Conservation (phyloP, 495 filamentous ascomycete species). For the Hypomontagnella monticulosa region DNA sequence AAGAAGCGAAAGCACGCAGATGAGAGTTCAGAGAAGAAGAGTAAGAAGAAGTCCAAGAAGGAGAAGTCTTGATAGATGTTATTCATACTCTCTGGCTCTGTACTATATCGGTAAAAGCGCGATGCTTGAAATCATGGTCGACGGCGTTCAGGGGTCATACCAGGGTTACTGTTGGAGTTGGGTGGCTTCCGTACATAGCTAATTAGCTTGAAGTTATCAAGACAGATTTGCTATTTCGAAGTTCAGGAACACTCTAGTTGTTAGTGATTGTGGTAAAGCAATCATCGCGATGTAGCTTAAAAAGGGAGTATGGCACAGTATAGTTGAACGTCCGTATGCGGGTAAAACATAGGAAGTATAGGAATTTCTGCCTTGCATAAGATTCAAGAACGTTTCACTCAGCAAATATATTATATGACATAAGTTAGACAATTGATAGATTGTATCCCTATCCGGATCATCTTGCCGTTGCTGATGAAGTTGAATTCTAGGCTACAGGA, state of each 20-base stretch:
- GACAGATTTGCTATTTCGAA: conserved; percentile 13
- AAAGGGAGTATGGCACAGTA: no score
- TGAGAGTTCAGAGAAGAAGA: conserved; percentile 56
- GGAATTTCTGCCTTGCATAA: no score
- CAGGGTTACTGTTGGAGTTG: conserved; percentile 46
- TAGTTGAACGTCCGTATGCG: no score
- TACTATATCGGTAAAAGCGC: conserved; percentile 44
- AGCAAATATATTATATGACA: no score
- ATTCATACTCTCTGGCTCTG: conserved; percentile 39
- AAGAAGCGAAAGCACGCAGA: conserved; percentile 50
- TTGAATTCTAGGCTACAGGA: no score
- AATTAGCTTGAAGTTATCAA: conserved; percentile 26
- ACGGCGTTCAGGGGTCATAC: conserved; percentile 50
- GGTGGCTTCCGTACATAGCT: conserved; percentile 37
- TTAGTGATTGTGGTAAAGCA: not conserved
- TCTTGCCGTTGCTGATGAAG: no score
- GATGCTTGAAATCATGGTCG: conserved; percentile 39
- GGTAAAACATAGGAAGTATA: no score
- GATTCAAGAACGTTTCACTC: no score
- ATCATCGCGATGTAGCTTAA: no score
- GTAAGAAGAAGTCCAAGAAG: conserved; percentile 57
- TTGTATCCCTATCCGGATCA: no score
- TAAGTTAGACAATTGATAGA: no score
- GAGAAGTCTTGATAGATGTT: conserved; percentile 45
- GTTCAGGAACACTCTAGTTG: not conserved